Percentiles rank a stretch among this genome's conserved stretches.
Conservation (phyloP, 352 stramenopile genomes). For the Globisporangium mamillatum region DNA sequence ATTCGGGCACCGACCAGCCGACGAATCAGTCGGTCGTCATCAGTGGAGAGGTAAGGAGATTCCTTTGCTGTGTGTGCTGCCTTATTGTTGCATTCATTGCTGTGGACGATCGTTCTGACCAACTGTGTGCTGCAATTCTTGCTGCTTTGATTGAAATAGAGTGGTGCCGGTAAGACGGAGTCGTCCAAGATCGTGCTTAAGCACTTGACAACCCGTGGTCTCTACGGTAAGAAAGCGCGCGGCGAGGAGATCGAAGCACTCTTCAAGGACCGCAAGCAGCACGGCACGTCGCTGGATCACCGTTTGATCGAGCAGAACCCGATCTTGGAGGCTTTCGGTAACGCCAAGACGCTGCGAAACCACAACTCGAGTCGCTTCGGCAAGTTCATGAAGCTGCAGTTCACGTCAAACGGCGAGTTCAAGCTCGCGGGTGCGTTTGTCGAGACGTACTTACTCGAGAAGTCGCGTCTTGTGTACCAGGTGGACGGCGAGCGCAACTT, state of each 20-base stretch:
- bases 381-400: constrained; percentile 96
- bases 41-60: constrained; percentile 46
- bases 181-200: constrained; percentile 90
- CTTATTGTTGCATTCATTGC: not conserved
- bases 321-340: constrained; percentile 95
- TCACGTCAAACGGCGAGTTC: constrained; percentile 84
- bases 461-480: constrained; percentile 86
- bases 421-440: constrained; percentile 85
- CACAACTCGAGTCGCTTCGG: constrained; percentile 94
- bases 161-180: constrained; percentile 88
- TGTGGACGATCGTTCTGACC: not conserved
- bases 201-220: constrained; percentile 80
- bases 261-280: constrained; percentile 44
- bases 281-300: constrained; percentile 70
- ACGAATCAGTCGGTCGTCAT: constrained; percentile 89
- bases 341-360: constrained; percentile 94
- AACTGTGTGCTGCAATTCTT: not conserved
- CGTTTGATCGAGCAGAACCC: constrained; percentile 90
- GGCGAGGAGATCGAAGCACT: constrained; percentile 69
- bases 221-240: constrained; percentile 85
- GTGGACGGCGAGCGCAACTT: constrained; percentile 93
- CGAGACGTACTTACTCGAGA: constrained; percentile 88
- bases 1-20: constrained; percentile 76
- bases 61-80: not conserved
- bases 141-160: constrained; percentile 20